Evolutionary conservation across 106 monocot species (phyloP).

Genomic region (Acanthochlamys bracteata): DNA sequence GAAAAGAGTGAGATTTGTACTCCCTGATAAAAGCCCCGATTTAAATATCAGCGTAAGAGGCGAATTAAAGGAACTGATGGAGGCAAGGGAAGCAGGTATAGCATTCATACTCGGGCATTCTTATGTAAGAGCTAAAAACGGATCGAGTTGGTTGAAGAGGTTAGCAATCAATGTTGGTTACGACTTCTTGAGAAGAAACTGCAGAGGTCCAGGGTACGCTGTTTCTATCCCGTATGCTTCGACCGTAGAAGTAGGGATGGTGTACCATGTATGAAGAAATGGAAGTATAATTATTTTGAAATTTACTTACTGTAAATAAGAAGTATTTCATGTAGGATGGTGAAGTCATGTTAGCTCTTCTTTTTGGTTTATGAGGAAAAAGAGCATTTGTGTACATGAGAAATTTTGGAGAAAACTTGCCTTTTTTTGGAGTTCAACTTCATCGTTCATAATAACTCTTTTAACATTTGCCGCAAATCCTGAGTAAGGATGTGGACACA

Average conservation of each 20-base stretch:
- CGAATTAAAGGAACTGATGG: constrained; percentile 72
- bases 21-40: constrained; percentile 55
- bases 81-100: constrained; percentile 93
- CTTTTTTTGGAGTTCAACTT: too few species aligned
- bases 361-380: too few species aligned
- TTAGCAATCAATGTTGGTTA: constrained; percentile 60
- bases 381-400: too few species aligned
- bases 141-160: constrained; percentile 68
- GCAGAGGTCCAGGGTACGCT: constrained; percentile 55
- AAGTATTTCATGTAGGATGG: too few species aligned
- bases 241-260: constrained; percentile 91
- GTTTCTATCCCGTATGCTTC: constrained; percentile 82
- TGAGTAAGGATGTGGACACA: too few species aligned
- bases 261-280: constrained; percentile 57
- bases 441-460: too few species aligned
- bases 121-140: constrained; percentile 71
- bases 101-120: constrained; percentile 83
- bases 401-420: too few species aligned
- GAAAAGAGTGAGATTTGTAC: constrained; percentile 67
- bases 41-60: constrained; percentile 23
- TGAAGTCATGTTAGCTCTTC: too few species aligned
- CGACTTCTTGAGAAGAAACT: constrained; percentile 83
- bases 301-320: too few species aligned
- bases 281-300: too few species aligned
- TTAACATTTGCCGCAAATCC: too few species aligned